Conservation (phyloP, 2,329 filamentous ascomycete genomes). For the Trichoderma brevicompactum region DNA sequence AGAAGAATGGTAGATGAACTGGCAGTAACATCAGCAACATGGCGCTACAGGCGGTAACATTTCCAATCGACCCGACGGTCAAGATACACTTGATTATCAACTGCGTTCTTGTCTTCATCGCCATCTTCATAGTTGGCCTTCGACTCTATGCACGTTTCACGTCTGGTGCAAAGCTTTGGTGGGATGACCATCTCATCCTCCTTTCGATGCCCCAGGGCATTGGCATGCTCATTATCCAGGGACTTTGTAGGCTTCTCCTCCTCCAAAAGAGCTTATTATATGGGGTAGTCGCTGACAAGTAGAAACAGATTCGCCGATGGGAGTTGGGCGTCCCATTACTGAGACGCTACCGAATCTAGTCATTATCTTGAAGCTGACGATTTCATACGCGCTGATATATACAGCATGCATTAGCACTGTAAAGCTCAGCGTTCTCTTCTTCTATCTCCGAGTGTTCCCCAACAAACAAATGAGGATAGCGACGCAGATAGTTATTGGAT, state of each 20-base stretch:
- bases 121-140: conserved; percentile 35
- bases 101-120: conserved; percentile 30
- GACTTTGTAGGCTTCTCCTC: conserved; percentile 36
- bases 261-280: neutral
- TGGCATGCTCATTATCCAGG: conserved; percentile 40
- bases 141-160: conserved; percentile 38
- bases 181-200: conserved; percentile 47
- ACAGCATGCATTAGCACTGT: conserved; percentile 42
- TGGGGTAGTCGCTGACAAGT: neutral
- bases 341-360: conserved; percentile 35
- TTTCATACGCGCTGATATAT: conserved; percentile 47
- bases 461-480: conserved; percentile 38
- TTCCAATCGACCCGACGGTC: neutral
- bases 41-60: conserved; percentile 15
- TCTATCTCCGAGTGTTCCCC: conserved; percentile 51
- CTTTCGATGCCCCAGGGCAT: conserved; percentile 41
- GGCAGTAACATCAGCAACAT: neutral
- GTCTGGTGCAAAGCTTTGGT: conserved; percentile 39
- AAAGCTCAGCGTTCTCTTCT: conserved; percentile 48
- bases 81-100: conserved; percentile 10
- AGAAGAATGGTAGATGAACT: neutral
- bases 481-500: conserved; percentile 39
- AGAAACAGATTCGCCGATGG: conserved; percentile 34
- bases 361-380: conserved; percentile 39
- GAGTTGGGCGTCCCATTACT: conserved; percentile 36